Conservation (phyloP, 208 protist species). For the Trypanosoma theileri region DNA sequence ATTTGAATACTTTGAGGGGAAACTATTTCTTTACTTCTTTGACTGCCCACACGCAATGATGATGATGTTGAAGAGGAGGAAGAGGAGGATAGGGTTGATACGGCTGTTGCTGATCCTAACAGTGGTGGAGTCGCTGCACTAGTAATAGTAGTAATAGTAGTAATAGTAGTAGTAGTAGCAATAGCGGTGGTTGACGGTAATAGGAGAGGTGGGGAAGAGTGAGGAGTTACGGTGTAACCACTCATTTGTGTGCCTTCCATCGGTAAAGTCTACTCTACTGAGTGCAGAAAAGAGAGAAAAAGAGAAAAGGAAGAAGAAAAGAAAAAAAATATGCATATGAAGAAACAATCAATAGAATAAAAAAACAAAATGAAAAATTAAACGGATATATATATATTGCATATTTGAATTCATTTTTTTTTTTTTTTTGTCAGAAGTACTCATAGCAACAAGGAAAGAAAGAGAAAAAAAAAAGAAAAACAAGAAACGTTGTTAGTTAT, state of each 20-base stretch:
- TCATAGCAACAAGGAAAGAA: constrained; percentile 1
- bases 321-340: too few species aligned
- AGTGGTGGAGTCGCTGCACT: background rate
- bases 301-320: too few species aligned
- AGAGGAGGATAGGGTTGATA: background rate
- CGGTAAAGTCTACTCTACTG: too few species aligned
- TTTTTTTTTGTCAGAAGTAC: background rate
- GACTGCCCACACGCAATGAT: background rate
- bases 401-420: background rate
- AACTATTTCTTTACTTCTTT: background rate
- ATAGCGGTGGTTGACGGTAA: background rate
- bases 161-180: background rate
- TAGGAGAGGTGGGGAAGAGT: too few species aligned
- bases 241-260: too few species aligned
- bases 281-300: too few species aligned
- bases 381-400: background rate
- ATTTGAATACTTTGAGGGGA: background rate
- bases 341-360: too few species aligned
- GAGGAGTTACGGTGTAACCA: too few species aligned
- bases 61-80: background rate
- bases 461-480: background rate
- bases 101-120: too few species aligned
- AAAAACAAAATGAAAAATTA: too few species aligned
- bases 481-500: background rate
- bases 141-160: background rate